Conservation (phyloP, 768 basidiomycete genomes). For the Tulasnella sp. region DNA sequence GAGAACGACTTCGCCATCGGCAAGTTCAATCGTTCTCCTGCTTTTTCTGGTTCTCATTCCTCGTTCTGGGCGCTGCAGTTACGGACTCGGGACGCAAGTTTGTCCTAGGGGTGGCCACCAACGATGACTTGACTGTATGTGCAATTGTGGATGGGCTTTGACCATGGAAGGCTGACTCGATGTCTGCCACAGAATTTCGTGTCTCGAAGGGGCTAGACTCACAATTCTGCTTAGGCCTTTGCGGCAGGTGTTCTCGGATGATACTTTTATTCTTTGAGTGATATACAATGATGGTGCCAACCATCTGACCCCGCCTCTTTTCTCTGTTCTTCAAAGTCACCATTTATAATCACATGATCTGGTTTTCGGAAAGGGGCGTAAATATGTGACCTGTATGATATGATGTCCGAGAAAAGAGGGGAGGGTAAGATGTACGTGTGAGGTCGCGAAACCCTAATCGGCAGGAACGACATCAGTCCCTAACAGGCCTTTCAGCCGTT, state of each 20-base stretch:
- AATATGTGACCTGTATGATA: background rate
- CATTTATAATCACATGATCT: background rate
- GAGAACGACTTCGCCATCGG: constrained; percentile 73
- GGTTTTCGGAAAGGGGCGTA: background rate
- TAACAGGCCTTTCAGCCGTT: no score
- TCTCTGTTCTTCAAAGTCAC: background rate
- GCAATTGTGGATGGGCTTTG: background rate
- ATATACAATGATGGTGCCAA: background rate
- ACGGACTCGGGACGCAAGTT: constrained; percentile 80
- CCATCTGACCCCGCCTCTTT: background rate
- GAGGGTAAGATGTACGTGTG: background rate
- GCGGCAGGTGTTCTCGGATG: background rate
- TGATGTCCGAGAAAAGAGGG: background rate
- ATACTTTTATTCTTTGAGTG: background rate
- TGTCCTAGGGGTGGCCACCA: constrained; percentile 73
- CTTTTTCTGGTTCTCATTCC: background rate
- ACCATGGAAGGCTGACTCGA: background rate
- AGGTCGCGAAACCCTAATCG: background rate
- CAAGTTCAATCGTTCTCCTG: constrained; percentile 34
- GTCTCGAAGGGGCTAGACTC: background rate
- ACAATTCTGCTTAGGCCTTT: background rate
- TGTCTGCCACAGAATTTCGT: background rate
- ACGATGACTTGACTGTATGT: constrained; percentile 59
- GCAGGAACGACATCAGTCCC: background rate
- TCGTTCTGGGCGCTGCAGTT: constrained; percentile 45